Evolutionary conservation across 1,284 basidiomycete genomes (phyloP).

Genomic region (Paramarasmius palmivorus): DNA sequence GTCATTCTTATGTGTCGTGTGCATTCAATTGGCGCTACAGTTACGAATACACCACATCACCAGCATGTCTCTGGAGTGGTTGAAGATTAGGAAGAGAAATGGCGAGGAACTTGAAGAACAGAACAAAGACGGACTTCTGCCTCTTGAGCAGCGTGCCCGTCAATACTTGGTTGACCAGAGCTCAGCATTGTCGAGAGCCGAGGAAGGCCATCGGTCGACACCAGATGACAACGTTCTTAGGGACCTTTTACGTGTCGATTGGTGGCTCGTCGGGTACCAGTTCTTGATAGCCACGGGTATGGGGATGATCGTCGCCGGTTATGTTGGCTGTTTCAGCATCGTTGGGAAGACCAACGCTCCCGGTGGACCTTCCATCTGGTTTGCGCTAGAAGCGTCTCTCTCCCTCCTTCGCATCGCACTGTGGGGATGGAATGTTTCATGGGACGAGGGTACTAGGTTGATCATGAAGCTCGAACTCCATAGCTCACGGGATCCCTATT

Average conservation of each 20-base stretch:
- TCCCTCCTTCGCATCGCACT: not conserved
- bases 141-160: no score
- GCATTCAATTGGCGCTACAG: not conserved
- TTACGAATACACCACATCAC: not conserved
- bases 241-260: not conserved
- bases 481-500: not conserved
- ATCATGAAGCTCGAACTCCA: not conserved
- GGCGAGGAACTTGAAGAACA: not conserved
- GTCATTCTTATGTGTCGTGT: not conserved
- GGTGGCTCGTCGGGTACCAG: not conserved
- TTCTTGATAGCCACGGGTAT: conserved; percentile 4
- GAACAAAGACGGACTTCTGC: not conserved
- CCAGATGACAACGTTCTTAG: not conserved
- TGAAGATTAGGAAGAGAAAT: not conserved
- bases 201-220: not conserved
- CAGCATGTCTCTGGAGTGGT: not conserved
- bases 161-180: no score
- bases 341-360: not conserved
- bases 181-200: no score
- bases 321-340: conserved; percentile 11
- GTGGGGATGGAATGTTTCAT: not conserved
- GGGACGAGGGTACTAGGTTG: not conserved
- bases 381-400: not conserved
- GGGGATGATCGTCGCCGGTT: conserved; percentile 3
- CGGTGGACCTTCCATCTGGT: not conserved